These are phyloP conservation scores for Pythium monospermum DNA, from an alignment of 352 stramenopile species.

Conservation along the genomic window DNA sequence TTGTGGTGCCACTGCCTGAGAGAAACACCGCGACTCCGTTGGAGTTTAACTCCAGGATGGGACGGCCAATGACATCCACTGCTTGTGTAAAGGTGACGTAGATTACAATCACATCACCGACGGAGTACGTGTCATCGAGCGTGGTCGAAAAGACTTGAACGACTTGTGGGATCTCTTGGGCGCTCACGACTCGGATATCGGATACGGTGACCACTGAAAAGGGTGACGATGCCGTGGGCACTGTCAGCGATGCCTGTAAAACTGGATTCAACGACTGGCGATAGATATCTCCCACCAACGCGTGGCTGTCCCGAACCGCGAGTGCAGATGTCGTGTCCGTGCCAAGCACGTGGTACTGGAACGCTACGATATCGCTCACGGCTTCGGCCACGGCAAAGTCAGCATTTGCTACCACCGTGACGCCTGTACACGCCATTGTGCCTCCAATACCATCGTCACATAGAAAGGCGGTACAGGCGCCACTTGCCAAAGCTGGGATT, in stretches of 20 bases:
- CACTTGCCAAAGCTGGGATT: constrained; percentile 19
- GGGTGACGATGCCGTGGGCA: constrained; percentile 24
- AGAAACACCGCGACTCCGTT: constrained; percentile 46
- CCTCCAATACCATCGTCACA: constrained; percentile 38
- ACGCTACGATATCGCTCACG: constrained; percentile 36
- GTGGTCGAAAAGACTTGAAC: constrained; percentile 37
- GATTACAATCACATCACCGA: constrained; percentile 56
- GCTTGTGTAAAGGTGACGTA: constrained; percentile 41
- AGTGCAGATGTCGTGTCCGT: constrained; percentile 26
- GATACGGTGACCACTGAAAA: neutral
- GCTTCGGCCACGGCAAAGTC: constrained; percentile 36
- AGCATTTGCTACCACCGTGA: constrained; percentile 39
- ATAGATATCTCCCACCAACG: constrained; percentile 39
- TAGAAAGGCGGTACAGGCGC: constrained; percentile 37
- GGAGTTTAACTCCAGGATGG: constrained; percentile 66
- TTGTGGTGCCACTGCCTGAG: constrained; percentile 36
- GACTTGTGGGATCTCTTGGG: constrained; percentile 30
- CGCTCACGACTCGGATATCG: constrained; percentile 28
- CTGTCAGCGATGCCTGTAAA: constrained; percentile 21
- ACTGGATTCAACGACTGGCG: constrained; percentile 33
- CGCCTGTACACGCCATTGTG: constrained; percentile 21
- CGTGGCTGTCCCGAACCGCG: constrained; percentile 23
- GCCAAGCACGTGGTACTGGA: constrained; percentile 49
- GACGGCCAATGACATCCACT: constrained; percentile 45
- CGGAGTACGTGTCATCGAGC: constrained; percentile 45